A percentile compares a stretch with the other conserved stretches of the same genome.
Conservation (phyloP, 345 rosid genomes). For the Lenwebbia sp. region DNA sequence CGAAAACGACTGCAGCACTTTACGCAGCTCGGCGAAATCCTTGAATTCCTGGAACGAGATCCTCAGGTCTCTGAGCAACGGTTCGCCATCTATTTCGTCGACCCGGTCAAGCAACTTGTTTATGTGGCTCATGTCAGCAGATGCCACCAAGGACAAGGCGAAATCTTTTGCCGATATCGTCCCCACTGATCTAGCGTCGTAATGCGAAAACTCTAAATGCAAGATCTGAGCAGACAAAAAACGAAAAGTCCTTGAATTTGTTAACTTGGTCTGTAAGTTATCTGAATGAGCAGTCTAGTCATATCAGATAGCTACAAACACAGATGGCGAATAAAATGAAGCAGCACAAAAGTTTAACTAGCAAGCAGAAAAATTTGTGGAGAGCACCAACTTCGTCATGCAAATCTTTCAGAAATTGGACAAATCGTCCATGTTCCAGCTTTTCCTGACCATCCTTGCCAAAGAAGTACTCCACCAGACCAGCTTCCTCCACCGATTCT, state of each 20-base stretch:
- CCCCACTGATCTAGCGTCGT: constrained; percentile 26
- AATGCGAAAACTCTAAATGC: constrained; percentile 56
- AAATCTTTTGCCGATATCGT: constrained; percentile 59
- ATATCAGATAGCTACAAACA: background rate
- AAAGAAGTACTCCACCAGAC: constrained; percentile 50
- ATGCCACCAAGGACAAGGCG: constrained; percentile 54
- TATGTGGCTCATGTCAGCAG: constrained; percentile 45
- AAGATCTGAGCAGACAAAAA: constrained; percentile 22
- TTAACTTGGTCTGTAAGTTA: background rate
- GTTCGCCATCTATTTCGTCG: constrained; percentile 24
- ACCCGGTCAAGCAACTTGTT: constrained; percentile 44
- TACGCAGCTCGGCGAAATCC: constrained; percentile 46
- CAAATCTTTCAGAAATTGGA: constrained; percentile 40
- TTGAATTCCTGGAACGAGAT: constrained; percentile 48
- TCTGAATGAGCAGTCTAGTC: background rate
- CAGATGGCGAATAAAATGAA: background rate
- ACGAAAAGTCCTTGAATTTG: background rate
- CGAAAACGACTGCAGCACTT: constrained; percentile 35
- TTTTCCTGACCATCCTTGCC: constrained; percentile 45
- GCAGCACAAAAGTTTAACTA: background rate
- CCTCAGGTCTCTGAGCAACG: constrained; percentile 18
- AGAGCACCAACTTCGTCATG: constrained; percentile 36
- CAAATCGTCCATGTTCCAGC: constrained; percentile 45
- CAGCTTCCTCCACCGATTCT: constrained; percentile 37
- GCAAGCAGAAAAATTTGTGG: background rate